These are phyloP conservation scores for Calonectria leucothoes DNA, from an alignment of 2,329 filamentous ascomycete genomes.

Conservation along the genomic window DNA sequence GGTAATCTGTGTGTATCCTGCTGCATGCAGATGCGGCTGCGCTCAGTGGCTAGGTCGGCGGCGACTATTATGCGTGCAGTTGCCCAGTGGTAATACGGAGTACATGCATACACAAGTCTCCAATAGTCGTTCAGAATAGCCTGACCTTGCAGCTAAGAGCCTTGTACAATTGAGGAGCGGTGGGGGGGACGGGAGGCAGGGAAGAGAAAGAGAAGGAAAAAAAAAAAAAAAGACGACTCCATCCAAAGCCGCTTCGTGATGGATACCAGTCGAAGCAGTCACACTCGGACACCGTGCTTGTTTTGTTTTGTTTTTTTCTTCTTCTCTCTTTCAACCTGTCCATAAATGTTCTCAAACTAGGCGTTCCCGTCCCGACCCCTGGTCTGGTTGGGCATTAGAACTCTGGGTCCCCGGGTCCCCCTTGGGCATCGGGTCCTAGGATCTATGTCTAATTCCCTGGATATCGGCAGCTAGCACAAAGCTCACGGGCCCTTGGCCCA, in stretches of 20 bases:
- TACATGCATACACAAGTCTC: not conserved
- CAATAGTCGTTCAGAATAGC: not conserved
- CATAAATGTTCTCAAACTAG: not conserved
- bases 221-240: not conserved
- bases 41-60: conserved; percentile 18
- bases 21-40: conserved; percentile 17
- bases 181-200: not conserved
- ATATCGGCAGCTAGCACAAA: conserved; percentile 8
- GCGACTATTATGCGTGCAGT: conserved; percentile 1
- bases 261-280: not conserved
- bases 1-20: not conserved
- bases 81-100: conserved; percentile 10
- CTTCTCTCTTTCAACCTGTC: not conserved
- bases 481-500: conserved; percentile 6
- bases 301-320: not conserved
- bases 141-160: conserved; percentile 1
- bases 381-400: conserved; percentile 18
- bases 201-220: not conserved
- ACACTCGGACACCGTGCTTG: not conserved
- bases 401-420: conserved; percentile 2
- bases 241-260: not conserved
- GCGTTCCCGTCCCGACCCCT: conserved; percentile 7
- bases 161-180: conserved; percentile 1
- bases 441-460: conserved; percentile 5
- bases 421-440: conserved; percentile 10